Conservation (phyloP, 192 early-diverging fungal genomes). For the Lunasporangiospora selenospora region DNA sequence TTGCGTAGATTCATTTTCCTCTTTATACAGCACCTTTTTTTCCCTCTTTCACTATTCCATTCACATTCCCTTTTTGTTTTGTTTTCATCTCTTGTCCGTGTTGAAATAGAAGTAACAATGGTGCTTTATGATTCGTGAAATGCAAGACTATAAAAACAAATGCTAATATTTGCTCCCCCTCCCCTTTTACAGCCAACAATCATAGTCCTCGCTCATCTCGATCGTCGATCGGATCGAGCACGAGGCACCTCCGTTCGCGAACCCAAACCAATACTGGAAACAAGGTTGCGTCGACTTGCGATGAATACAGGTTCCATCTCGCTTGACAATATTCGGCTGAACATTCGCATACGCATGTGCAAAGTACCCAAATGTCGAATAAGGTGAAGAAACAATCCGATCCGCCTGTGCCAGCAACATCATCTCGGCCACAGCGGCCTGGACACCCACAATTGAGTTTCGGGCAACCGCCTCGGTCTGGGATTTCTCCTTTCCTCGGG, state of each 20-base stretch:
- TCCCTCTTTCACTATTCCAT: not conserved
- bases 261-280: constrained; percentile 48
- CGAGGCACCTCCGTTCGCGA: constrained; percentile 33
- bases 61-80: not conserved
- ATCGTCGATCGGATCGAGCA: constrained; percentile 24
- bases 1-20: too few relatives aligned
- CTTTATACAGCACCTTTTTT: too few relatives aligned
- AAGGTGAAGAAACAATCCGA: constrained; percentile 38
- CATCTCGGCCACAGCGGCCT: constrained; percentile 42
- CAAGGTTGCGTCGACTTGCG: constrained; percentile 39
- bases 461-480: constrained; percentile 29
- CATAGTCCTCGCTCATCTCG: constrained; percentile 48
- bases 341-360: constrained; percentile 40
- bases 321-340: constrained; percentile 39
- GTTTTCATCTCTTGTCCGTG: not conserved
- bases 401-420: constrained; percentile 28
- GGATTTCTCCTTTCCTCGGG: too few relatives aligned
- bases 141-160: too few relatives aligned
- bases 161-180: too few relatives aligned
- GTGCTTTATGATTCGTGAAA: too few relatives aligned
- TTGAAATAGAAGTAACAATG: constrained; percentile 13
- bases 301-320: constrained; percentile 34
- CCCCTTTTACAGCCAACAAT: constrained; percentile 45
- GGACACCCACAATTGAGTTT: constrained; percentile 40
- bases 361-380: constrained; percentile 44